Evolutionary conservation across 257 asterid species (phyloP).

Genomic region (Penstemon eatonii): DNA sequence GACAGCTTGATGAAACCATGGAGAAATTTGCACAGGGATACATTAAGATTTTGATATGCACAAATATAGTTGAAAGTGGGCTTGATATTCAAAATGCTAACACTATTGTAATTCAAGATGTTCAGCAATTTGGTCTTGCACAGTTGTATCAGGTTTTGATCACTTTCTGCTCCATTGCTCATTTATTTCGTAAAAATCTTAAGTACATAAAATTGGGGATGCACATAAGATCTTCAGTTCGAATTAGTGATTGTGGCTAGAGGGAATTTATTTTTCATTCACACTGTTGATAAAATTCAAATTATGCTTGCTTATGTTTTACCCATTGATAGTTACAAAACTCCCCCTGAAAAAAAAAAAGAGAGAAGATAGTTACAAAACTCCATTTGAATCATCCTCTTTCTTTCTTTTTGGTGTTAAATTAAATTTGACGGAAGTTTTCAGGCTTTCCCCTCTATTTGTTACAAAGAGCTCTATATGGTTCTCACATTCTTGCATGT

Average conservation of each 20-base stretch:
- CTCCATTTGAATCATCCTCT: not conserved
- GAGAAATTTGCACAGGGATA: slow-evolving; percentile 78
- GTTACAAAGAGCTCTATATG: not conserved
- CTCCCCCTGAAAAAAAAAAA: not conserved
- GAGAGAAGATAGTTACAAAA: not conserved
- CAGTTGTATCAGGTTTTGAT: slow-evolving; percentile 88
- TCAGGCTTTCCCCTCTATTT: slow-evolving; percentile 7
- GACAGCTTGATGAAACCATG: slow-evolving; percentile 96
- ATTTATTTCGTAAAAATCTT: slow-evolving; percentile 11
- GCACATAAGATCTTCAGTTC: slow-evolving; percentile 11
- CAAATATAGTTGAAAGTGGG: slow-evolving; percentile 98
- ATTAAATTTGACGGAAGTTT: not conserved
- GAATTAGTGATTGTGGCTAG: slow-evolving; percentile 1
- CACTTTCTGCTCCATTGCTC: slow-evolving; percentile 24
- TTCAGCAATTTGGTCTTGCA: slow-evolving; percentile 97
- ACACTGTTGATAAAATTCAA: too few species aligned
- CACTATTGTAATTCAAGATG: slow-evolving; percentile 91
- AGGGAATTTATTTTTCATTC: slow-evolving; percentile 10
- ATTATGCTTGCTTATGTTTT: not conserved
- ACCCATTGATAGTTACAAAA: slow-evolving; percentile 9
- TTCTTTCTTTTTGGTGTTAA: slow-evolving; percentile 7
- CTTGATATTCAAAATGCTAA: slow-evolving; percentile 97
- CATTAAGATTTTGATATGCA: slow-evolving; percentile 84
- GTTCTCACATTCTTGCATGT: slow-evolving; percentile 5
- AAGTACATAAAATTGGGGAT: slow-evolving; percentile 14